phyloP scores from a whole-genome alignment of 129 eudicot species.

The Flaveria sonorensis region DNA sequence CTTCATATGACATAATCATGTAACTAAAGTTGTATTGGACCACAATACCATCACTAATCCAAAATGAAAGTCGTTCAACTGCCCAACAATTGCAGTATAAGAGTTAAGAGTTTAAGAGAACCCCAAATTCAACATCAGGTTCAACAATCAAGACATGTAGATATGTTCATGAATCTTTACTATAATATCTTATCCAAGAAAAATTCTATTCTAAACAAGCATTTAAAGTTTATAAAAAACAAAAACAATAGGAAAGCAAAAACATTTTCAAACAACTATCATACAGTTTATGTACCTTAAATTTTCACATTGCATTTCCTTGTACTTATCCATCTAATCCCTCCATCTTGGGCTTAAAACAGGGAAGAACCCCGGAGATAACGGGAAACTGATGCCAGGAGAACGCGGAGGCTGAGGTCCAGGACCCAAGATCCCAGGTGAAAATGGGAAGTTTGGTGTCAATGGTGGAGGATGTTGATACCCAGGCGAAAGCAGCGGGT shows the following conservation, averaged over 20 bases:
- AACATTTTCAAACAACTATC: conserved; percentile 37
- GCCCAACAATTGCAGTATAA: background rate
- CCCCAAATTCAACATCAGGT: background rate
- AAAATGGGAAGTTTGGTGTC: conserved; percentile 77
- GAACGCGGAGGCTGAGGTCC: conserved; percentile 88
- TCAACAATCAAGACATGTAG: background rate
- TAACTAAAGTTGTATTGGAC: background rate
- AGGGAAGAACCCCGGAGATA: conserved; percentile 77
- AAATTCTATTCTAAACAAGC: conserved; percentile 25
- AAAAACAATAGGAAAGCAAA: conserved; percentile 25
- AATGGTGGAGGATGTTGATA: conserved; percentile 76
- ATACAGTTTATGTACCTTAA: conserved; percentile 39
- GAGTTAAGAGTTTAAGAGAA: background rate
- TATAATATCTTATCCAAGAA: background rate
- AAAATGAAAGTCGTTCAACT: background rate
- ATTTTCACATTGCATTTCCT: conserved; percentile 33
- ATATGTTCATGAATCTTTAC: background rate
- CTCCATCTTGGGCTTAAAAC: conserved; percentile 90
- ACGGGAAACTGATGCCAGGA: conserved; percentile 78
- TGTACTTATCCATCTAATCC: conserved; percentile 41
- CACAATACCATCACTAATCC: background rate
- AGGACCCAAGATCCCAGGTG: conserved; percentile 36
- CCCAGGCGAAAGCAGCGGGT: conserved; percentile 85
- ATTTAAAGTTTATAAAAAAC: conserved; percentile 41
- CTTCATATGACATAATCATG: background rate